Percentiles rank a stretch among this genome's conserved stretches.
These are phyloP conservation scores for Ustilago esculenta DNA, from an alignment of 1,284 basidiomycete genomes.

Conservation along the genomic window DNA sequence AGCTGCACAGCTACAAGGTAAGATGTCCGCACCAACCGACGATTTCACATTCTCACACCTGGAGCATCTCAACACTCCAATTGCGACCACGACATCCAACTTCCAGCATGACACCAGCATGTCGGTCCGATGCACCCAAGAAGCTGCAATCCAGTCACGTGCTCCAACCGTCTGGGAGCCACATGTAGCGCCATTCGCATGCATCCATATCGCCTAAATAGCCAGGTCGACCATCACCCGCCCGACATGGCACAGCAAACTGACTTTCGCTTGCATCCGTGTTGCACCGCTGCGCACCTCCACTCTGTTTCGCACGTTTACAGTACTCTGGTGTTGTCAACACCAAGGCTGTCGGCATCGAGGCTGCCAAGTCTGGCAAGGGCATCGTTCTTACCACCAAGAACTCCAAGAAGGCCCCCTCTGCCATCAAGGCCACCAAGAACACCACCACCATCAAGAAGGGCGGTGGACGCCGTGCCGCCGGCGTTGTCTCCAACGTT, in stretches of 20 bases:
- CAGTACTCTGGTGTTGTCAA: slow-evolving; percentile 63
- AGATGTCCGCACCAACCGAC: slow-evolving; percentile 9
- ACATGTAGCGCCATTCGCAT: no score
- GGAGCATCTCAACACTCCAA: not conserved
- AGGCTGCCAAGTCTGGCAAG: slow-evolving; percentile 47
- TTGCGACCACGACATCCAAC: no score
- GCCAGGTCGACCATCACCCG: not conserved
- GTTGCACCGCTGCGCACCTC: not conserved
- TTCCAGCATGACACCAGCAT: no score
- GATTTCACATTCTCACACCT: not conserved
- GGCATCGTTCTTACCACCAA: slow-evolving; percentile 61
- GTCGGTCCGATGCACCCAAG: no score
- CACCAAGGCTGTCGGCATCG: slow-evolving; percentile 63
- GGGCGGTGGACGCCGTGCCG: slow-evolving; percentile 57
- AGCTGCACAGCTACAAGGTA: slow-evolving; percentile 66
- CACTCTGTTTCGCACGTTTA: not conserved
- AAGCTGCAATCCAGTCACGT: no score
- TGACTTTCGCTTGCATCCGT: no score
- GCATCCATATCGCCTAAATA: not conserved
- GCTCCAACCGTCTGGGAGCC: no score
- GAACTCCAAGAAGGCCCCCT: slow-evolving; percentile 59
- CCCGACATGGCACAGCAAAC: no score
- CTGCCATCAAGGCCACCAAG: slow-evolving; percentile 47
- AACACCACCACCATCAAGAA: slow-evolving; percentile 47
- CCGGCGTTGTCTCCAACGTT: slow-evolving; percentile 61